These are phyloP conservation scores for Ilyonectria robusta DNA, from an alignment of 2,329 filamentous ascomycete species.

Conservation along the genomic window DNA sequence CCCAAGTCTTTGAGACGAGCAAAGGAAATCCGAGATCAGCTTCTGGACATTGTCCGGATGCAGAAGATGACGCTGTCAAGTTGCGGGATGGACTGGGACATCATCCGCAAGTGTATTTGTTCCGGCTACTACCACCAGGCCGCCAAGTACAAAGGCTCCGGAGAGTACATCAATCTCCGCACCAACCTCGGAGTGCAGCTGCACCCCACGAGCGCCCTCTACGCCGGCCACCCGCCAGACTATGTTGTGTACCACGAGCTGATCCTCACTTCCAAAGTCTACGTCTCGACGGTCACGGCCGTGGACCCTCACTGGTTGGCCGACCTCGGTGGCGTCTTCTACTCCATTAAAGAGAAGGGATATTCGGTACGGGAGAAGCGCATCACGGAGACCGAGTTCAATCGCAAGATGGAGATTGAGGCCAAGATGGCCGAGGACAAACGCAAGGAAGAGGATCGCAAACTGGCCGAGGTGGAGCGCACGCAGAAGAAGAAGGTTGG, in stretches of 20 bases:
- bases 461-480: conserved; percentile 65
- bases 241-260: conserved; percentile 99
- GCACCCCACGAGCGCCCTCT: conserved; percentile 93
- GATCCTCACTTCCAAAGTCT: conserved; percentile 96
- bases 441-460: conserved; percentile 72
- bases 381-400: conserved; percentile 92
- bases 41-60: conserved; percentile 93
- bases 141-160: conserved; percentile 94
- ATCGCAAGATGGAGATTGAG: conserved; percentile 93
- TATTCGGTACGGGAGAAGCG: conserved; percentile 90
- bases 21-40: conserved; percentile 94
- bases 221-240: conserved; percentile 95
- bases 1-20: conserved; percentile 93
- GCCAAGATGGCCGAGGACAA: conserved; percentile 92
- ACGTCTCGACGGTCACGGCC: conserved; percentile 96
- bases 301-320: conserved; percentile 98
- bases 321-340: conserved; percentile 96
- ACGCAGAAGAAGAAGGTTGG: conserved; percentile 58
- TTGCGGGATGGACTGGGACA: conserved; percentile 97
- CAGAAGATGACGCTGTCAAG: conserved; percentile 90
- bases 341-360: conserved; percentile 97
- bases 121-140: conserved; percentile 98
- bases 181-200: conserved; percentile 95
- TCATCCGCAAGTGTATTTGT: conserved; percentile 96
- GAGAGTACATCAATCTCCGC: conserved; percentile 96